Evolutionary conservation across 495 filamentous ascomycete genomes (phyloP).

Genomic region (Tuber borchii): DNA sequence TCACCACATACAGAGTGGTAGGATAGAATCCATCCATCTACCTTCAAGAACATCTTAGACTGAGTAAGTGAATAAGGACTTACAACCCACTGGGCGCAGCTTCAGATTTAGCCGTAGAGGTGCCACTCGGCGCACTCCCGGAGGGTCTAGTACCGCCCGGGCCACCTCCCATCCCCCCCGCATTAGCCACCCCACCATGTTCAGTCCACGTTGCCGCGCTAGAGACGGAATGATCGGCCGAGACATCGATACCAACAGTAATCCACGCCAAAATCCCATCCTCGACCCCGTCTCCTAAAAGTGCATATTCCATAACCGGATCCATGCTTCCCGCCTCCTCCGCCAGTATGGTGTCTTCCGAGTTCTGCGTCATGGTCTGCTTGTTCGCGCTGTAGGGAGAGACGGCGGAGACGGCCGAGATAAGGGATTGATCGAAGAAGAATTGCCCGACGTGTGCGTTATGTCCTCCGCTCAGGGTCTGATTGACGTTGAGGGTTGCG

Average conservation of each 20-base stretch:
- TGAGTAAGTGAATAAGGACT: not conserved
- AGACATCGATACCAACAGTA: slow-evolving; percentile 47
- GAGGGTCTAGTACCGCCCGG: slow-evolving; percentile 14
- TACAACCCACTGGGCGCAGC: slow-evolving; percentile 15
- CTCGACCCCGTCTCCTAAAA: slow-evolving; percentile 48
- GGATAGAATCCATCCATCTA: not conserved
- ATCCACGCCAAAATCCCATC: slow-evolving; percentile 54
- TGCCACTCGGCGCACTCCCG: slow-evolving; percentile 9
- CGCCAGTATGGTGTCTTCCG: slow-evolving; percentile 48
- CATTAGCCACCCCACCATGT: slow-evolving; percentile 36
- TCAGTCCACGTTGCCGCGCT: slow-evolving; percentile 35
- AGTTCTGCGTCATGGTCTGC: slow-evolving; percentile 50
- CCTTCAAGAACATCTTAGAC: not conserved
- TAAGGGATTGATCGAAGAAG: slow-evolving; percentile 58
- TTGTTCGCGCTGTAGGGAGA: slow-evolving; percentile 55
- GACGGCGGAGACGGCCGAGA: slow-evolving; percentile 46
- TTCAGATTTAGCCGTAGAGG: slow-evolving; percentile 15
- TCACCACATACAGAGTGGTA: not conserved
- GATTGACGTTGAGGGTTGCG: slow-evolving; percentile 47
- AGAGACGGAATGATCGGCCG: slow-evolving; percentile 39
- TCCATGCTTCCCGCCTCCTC: slow-evolving; percentile 50
- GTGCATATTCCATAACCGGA: slow-evolving; percentile 54
- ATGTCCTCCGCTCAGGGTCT: slow-evolving; percentile 49
- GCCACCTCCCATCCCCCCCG: slow-evolving; percentile 16
- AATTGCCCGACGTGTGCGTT: slow-evolving; percentile 57